Evolutionary conservation across 371 early-diverging fungal species (phyloP), one percentile per base, ranked within the genome.

Genomic region (Syncephalastrum monosporum): DNA sequence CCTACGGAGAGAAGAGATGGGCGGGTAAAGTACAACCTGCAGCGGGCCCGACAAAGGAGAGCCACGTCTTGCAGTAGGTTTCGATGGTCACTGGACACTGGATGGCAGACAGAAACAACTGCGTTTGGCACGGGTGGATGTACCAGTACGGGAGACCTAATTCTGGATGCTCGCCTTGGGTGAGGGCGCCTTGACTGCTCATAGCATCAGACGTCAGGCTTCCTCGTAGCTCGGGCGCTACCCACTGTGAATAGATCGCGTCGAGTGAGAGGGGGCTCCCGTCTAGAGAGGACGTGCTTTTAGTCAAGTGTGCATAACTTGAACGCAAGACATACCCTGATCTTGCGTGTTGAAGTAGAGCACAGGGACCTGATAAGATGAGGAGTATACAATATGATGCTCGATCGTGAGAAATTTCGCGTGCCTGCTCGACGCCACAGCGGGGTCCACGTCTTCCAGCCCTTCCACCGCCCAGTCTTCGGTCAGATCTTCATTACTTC

Each of bases 71-170:
- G 53, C 71, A 66, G 48, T 67, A 75, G 50, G 60, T 59, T 14
- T 52, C 14, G 4, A 23, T 56, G 19, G 6, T 64, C 46, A 53
- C 17, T 33, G n/a, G 45, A 21, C 29, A 43, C 42, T 47, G 46
- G 33, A 84, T 64, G 0, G 79, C 66, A n/a, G 68, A 67, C 75
- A 90, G 79, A 17, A 88, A 53, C 1, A 71, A 56, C 5, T 82
- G 76, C 4, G 90, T 90, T 50, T 90, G 85, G 60, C 89, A 89
- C 3, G 90, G 90, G 55, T 90, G 90, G 60, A 90, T 69, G 60
- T 83, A 86, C 72, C 79, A 82, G 52, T 65, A 86, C 3, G 88
- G 89, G 0, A 65, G 53, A 8, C 76, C 75, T 3, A 88, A 50
- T 1, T 78, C 53, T 0, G 91, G 91, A 54, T 91, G 91, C 15